These are phyloP conservation scores for Pichia exigua DNA, from an alignment of 805 yeast genomes.

Conservation along the genomic window DNA sequence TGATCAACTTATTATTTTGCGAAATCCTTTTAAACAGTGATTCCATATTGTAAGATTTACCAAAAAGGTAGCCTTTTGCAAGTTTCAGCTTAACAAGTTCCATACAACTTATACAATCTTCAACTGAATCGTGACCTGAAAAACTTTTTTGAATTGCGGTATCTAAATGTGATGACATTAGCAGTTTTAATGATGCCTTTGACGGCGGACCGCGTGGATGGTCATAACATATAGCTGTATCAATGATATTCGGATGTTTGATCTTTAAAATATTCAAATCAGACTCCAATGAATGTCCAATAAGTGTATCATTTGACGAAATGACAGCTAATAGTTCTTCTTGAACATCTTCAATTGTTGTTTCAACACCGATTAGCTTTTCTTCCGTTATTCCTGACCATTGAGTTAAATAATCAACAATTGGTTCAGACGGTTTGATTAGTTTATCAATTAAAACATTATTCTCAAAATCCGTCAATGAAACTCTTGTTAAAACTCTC, in stretches of 20 bases:
- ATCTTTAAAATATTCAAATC: slow-evolving; percentile 68
- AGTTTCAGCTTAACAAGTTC: slow-evolving; percentile 68
- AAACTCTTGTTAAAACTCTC: slow-evolving; percentile 66
- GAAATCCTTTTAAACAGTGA: slow-evolving; percentile 35
- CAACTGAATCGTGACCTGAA: slow-evolving; percentile 76
- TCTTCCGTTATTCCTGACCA: slow-evolving; percentile 86
- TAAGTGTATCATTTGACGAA: slow-evolving; percentile 51
- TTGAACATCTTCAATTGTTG: slow-evolving; percentile 64
- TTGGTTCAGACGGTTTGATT: slow-evolving; percentile 70
- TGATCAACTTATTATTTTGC: slow-evolving; percentile 16
- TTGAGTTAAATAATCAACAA: slow-evolving; percentile 72
- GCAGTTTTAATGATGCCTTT: slow-evolving; percentile 68
- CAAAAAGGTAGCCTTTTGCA: slow-evolving; percentile 58
- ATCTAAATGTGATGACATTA: slow-evolving; percentile 50
- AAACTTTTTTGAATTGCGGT: slow-evolving; percentile 58
- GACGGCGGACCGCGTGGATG: slow-evolving; percentile 80
- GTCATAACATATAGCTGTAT: slow-evolving; percentile 69
- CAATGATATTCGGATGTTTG: slow-evolving; percentile 68
- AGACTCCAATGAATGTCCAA: slow-evolving; percentile 87
- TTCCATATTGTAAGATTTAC: slow-evolving; percentile 39
- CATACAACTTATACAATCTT: slow-evolving; percentile 76
- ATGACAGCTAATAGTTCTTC: slow-evolving; percentile 40
- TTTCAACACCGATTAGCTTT: slow-evolving; percentile 50
- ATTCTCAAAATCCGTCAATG: slow-evolving; percentile 58
- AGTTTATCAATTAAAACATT: slow-evolving; percentile 59